Evolutionary conservation across 1,284 basidiomycete genomes (phyloP), one percentile per base, ranked within the genome.

Genomic region (Anthracocystis setariae): DNA sequence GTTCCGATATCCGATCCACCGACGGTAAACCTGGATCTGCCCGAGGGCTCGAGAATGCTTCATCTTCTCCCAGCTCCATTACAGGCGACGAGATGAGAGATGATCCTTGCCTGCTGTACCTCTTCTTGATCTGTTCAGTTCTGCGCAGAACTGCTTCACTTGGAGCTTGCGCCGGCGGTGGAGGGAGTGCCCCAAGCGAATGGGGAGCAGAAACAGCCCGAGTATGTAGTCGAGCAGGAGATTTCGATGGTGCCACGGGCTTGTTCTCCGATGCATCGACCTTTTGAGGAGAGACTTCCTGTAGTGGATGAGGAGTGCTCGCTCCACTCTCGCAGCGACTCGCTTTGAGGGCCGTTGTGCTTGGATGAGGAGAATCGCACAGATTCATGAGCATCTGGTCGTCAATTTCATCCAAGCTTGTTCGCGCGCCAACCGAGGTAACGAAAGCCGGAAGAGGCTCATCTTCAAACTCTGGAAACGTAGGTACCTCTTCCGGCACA

Each of bases 361-460:
- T 5, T 13, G 40, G 21, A 18, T 24, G n/a, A 32, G 20, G 13
- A 50, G 35, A 35, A 20, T 67, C 53, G 42, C 53, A 56, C 9
- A 70, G 61, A 21, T 70, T 58, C n/a, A 55, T 12, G 25, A 55
- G 45, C 45, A 70, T 45, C 44, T 70, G 56, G 8, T 58, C 56
- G 17, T 70, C 60, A 27, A 70, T 63, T 1, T 59, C 61, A 46
- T 63, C 61, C 29, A 70, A 18, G 21, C 67, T 70, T 18, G 67
- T 59, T 17, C 67, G 60, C 5, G 38, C 20, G 1, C 15, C 29
- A 5, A 44, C 46, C 5, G 33, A 46, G 12, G 12, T 27, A 7
- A 29, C 21, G 3, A 21, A 9, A 7, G 20, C n/a, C 3, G 9
- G 17, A 29, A 23, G 18, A 13, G 20, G 3, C 21, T 49, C 53